These are phyloP conservation scores for Trapa bicornis DNA, from an alignment of 345 rosid genomes.

Conservation along the genomic window DNA sequence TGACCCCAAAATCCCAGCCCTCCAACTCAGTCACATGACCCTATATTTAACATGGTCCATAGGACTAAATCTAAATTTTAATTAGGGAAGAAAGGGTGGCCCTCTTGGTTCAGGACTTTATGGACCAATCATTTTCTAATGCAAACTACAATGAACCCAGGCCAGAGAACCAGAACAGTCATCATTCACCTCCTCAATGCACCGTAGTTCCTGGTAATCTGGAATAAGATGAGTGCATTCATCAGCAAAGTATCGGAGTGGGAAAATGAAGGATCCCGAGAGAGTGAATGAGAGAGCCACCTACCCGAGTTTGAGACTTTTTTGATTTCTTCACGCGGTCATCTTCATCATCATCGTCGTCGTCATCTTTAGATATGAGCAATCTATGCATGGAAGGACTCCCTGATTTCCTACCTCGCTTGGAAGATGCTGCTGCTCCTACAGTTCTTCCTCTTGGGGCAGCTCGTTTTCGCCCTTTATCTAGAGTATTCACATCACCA, in stretches of 20 bases:
- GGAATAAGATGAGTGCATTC: not conserved
- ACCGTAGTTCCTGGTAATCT: slow-evolving; percentile 84
- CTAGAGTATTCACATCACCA: slow-evolving; percentile 29
- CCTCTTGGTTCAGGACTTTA: too few species aligned
- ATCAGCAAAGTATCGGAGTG: not conserved
- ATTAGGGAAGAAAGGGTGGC: too few species aligned
- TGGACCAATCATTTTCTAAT: too few species aligned
- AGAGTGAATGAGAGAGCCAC: slow-evolving; percentile 7
- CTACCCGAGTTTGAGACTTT: slow-evolving; percentile 61
- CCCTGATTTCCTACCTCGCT: slow-evolving; percentile 63
- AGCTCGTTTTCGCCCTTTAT: slow-evolving; percentile 68
- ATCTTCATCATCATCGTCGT: slow-evolving; percentile 60
- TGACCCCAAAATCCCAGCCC: too few species aligned
- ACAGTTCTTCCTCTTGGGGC: slow-evolving; percentile 51
- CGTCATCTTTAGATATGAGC: slow-evolving; percentile 52
- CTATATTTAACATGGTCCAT: too few species aligned
- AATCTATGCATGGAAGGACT: slow-evolving; percentile 46
- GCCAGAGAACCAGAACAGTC: not conserved
- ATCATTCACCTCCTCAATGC: slow-evolving; percentile 57
- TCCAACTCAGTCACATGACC: too few species aligned
- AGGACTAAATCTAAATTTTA: too few species aligned
- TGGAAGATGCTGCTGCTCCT: slow-evolving; percentile 38
- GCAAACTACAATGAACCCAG: not conserved
- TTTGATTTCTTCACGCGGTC: slow-evolving; percentile 38
- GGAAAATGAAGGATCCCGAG: not conserved